These are phyloP conservation scores for Myxozyma udenii DNA, from an alignment of 805 yeast species.

Conservation along the genomic window DNA sequence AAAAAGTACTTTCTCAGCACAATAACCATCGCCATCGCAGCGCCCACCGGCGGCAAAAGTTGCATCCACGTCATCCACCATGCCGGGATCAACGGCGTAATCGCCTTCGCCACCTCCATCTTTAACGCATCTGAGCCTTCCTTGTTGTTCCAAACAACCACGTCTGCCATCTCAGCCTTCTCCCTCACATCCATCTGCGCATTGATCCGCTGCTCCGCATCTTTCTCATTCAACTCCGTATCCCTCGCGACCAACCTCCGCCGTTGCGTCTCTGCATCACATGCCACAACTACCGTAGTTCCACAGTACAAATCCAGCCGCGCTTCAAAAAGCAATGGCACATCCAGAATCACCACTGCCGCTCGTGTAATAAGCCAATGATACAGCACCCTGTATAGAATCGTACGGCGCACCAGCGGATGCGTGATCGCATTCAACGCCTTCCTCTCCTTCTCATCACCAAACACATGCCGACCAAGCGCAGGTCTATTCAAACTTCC, in stretches of 20 bases:
- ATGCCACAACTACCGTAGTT: slow-evolving; percentile 61
- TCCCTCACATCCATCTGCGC: slow-evolving; percentile 70
- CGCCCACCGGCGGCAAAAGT: slow-evolving; percentile 41
- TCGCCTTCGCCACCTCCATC: slow-evolving; percentile 4
- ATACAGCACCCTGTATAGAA: slow-evolving; percentile 52
- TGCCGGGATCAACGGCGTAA: slow-evolving; percentile 5
- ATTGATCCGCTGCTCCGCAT: slow-evolving; percentile 66
- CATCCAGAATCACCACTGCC: slow-evolving; percentile 71
- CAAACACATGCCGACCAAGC: slow-evolving; percentile 74
- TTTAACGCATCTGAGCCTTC: slow-evolving; percentile 39
- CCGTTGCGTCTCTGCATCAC: slow-evolving; percentile 57
- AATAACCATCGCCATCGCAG: slow-evolving; percentile 29
- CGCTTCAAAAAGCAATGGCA: slow-evolving; percentile 85
- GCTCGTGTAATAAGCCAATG: slow-evolving; percentile 57
- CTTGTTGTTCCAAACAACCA: slow-evolving; percentile 61
- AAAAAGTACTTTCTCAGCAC: slow-evolving; percentile 4
- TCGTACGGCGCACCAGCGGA: slow-evolving; percentile 75
- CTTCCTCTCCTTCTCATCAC: slow-evolving; percentile 53
- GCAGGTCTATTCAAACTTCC: slow-evolving; percentile 61
- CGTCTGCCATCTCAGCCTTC: slow-evolving; percentile 59
- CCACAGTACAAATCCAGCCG: slow-evolving; percentile 72
- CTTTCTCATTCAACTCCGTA: slow-evolving; percentile 58
- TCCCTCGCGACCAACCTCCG: slow-evolving; percentile 65
- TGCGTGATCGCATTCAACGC: slow-evolving; percentile 75
- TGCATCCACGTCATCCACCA: slow-evolving; percentile 33